Conservation (phyloP, 441 rosid species). For the Gossypium aridum region DNA sequence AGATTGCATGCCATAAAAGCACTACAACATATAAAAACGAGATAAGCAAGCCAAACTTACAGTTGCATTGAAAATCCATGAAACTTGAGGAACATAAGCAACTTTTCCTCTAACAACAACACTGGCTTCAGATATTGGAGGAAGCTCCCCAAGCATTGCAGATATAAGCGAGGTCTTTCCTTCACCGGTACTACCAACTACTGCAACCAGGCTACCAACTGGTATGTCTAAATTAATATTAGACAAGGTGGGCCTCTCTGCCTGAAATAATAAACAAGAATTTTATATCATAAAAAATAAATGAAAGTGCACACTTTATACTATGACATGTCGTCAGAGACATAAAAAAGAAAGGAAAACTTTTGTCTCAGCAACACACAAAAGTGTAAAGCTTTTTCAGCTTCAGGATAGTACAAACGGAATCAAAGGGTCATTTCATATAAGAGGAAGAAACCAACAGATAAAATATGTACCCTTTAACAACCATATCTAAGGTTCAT, state of each 20-base stretch:
- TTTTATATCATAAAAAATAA: not conserved
- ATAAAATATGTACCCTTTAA: not conserved
- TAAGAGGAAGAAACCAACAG: not conserved
- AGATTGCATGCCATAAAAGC: not conserved
- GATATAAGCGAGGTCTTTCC: constrained; percentile 97
- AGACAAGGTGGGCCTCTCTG: constrained; percentile 71
- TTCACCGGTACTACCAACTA: constrained; percentile 95
- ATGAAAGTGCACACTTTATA: not conserved
- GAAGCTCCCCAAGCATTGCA: constrained; percentile 95
- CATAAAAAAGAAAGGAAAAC: not conserved
- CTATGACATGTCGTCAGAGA: not conserved
- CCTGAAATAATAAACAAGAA: constrained; percentile 35
- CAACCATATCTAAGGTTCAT: not conserved
- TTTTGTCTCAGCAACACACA: not conserved
- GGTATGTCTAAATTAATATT: constrained; percentile 83
- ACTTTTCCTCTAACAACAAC: constrained; percentile 76
- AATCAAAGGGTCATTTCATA: not conserved
- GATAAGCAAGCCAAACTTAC: constrained; percentile 40
- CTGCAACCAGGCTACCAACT: constrained; percentile 81
- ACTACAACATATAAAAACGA: not conserved
- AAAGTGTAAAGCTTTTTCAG: not conserved
- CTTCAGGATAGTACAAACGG: not conserved
- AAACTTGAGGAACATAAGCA: constrained; percentile 96
- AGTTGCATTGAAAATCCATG: constrained; percentile 98
- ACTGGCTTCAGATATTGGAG: constrained; percentile 48